Conservation (phyloP, 441 rosid species). For the Flueggea neowawraea region DNA sequence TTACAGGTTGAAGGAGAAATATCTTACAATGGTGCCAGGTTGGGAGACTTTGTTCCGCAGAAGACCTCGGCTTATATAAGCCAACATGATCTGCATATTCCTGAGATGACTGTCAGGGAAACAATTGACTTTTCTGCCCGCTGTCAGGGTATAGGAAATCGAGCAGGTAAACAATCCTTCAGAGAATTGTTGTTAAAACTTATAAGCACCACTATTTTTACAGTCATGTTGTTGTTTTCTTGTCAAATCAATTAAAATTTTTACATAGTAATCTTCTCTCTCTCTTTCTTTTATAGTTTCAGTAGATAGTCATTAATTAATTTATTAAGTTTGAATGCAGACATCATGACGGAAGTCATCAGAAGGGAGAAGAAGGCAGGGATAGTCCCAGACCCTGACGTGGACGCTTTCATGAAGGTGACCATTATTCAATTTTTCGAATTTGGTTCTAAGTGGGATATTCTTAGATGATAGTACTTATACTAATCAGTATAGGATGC, state of each 20-base stretch:
- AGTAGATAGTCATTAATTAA: not conserved
- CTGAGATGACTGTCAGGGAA: slow-evolving; percentile 69
- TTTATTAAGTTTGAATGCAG: slow-evolving; percentile 12
- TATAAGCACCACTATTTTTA: too few species aligned
- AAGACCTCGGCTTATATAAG: slow-evolving; percentile 53
- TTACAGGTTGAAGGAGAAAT: slow-evolving; percentile 40
- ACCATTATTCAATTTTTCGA: not conserved
- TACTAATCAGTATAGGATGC: too few species aligned
- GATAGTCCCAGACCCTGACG: slow-evolving; percentile 52
- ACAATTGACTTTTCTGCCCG: slow-evolving; percentile 49
- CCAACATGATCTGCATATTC: slow-evolving; percentile 49
- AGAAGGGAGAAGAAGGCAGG: slow-evolving; percentile 52
- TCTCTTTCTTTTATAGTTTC: not conserved
- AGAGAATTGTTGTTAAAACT: too few species aligned
- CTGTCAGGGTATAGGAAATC: slow-evolving; percentile 48
- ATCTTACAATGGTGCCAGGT: slow-evolving; percentile 37
- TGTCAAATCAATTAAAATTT: not conserved
- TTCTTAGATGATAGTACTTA: too few species aligned
- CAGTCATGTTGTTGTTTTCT: not conserved
- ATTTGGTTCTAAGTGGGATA: too few species aligned
- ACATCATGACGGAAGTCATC: slow-evolving; percentile 49
- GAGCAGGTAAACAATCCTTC: slow-evolving; percentile 28
- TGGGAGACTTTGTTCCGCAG: slow-evolving; percentile 46
- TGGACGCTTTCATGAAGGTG: slow-evolving; percentile 82
- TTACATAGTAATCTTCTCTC: not conserved